Conservation (phyloP, 78 protist species). For the Cavenderia fasciculata region DNA sequence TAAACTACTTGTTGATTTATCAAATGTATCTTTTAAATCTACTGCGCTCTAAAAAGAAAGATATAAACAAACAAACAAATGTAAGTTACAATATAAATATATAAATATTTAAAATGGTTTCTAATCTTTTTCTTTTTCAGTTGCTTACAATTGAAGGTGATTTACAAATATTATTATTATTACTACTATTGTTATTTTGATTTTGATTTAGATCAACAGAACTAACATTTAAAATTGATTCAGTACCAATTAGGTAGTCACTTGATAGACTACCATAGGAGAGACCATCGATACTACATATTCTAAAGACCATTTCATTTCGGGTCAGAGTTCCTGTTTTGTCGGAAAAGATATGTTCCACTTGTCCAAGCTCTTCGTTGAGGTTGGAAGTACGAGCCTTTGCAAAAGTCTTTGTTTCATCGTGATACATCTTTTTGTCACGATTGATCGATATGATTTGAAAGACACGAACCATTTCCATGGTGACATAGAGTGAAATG, state of each 20-base stretch:
- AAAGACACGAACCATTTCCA: slow-evolving; percentile 57
- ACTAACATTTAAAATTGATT: too few relatives aligned
- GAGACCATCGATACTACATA: slow-evolving; percentile 59
- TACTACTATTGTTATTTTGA: too few relatives aligned
- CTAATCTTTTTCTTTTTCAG: too few relatives aligned
- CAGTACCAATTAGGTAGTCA: background rate
- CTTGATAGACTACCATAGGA: slow-evolving; percentile 3
- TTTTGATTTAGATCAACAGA: too few relatives aligned
- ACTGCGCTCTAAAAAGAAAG: background rate
- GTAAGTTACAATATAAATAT: too few relatives aligned
- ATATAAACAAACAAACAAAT: too few relatives aligned
- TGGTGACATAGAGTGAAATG: slow-evolving; percentile 76
- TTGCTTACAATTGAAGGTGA: too few relatives aligned
- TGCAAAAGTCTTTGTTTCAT: slow-evolving; percentile 82
- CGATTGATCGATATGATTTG: slow-evolving; percentile 12
- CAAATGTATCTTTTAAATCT: background rate
- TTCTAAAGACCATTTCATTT: slow-evolving; percentile 82
- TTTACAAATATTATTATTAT: too few relatives aligned
- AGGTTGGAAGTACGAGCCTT: slow-evolving; percentile 73
- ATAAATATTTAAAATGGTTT: too few relatives aligned
- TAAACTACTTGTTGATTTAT: background rate
- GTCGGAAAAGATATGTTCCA: slow-evolving; percentile 79
- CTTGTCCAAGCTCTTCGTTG: slow-evolving; percentile 75
- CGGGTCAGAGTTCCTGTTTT: slow-evolving; percentile 87
- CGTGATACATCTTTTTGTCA: slow-evolving; percentile 62